These are phyloP conservation scores for Lepraria neglecta DNA, from an alignment of 495 filamentous ascomycete genomes.

Conservation along the genomic window DNA sequence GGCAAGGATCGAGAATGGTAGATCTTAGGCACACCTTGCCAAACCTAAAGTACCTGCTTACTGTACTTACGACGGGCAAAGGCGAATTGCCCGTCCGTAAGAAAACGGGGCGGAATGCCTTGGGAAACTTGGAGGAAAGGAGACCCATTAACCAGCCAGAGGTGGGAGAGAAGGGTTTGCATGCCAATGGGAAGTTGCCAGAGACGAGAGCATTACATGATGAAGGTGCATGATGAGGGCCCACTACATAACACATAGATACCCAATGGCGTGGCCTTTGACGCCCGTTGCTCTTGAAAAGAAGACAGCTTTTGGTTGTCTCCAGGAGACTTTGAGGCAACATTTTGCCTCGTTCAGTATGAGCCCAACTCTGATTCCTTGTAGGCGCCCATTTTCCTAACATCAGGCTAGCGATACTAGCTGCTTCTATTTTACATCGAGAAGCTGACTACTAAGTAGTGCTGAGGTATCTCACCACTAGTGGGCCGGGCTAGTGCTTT, in stretches of 20 bases:
- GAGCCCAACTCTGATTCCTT: too few relatives aligned
- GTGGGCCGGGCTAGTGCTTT: too few relatives aligned
- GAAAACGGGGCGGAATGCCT: constrained; percentile 64
- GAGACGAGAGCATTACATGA: background rate
- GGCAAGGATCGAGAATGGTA: constrained; percentile 66
- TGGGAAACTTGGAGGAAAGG: constrained; percentile 33
- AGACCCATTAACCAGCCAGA: background rate
- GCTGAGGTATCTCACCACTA: too few relatives aligned
- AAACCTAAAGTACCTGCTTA: constrained; percentile 89
- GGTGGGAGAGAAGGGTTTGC: constrained; percentile 13
- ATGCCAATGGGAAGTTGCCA: constrained; percentile 1
- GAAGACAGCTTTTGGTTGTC: background rate
- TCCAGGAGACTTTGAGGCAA: too few relatives aligned
- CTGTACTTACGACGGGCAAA: constrained; percentile 70
- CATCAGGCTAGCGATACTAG: too few relatives aligned
- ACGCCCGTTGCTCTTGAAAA: background rate
- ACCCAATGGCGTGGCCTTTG: background rate
- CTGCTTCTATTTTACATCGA: too few relatives aligned
- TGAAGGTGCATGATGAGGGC: background rate
- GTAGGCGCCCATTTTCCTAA: too few relatives aligned
- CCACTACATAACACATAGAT: background rate
- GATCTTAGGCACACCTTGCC: constrained; percentile 88
- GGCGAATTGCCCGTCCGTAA: constrained; percentile 74
- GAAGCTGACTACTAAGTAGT: too few relatives aligned
- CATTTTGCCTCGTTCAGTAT: too few relatives aligned